Base-by-base conservation (phyloP, 1,139 yeast species). In the Candida pseudoviswanathii region DNA sequence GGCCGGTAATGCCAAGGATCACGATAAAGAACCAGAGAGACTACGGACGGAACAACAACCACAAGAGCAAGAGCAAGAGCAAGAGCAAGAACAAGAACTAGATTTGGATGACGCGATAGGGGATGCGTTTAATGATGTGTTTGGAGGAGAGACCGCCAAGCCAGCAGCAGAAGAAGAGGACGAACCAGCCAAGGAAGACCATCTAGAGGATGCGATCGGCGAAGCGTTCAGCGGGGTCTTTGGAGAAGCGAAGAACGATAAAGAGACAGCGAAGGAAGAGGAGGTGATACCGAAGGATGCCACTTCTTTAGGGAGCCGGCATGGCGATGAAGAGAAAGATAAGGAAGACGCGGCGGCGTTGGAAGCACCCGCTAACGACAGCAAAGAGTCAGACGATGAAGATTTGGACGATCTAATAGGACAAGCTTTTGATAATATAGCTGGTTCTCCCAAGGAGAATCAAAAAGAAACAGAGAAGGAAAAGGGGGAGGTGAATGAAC, bases 91-190 rank as follows among this genome's bases (percentile, higher is more conserved):
- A 25, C 42, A 22, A 22, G 43, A 49, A 8, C 44, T 48, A 29
- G 54, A 55, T 36, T 51, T 63, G 22, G 57, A 63, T 24, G 61
- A 61, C 37, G 67, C 68, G 5, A 65, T 65, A 22, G 67, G 65
- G 3, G 55, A 41, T 4, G 37, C 26, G n/a, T 21, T 32, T 9
- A 37, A 5, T 6, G 45, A 41, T 29, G 30, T n/a, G 10, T 16
- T 41, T 21, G 36, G 24, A 6, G 24, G n/a, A 45, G 43, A 36
- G 2, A 5, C 6, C 9, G 9, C 30, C 9, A 27, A 27, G 6
- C 30, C 9, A 30, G 43, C 24, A 9, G 9, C 44, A 30, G 39
- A 30, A 25, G n/a, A 9, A 24, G 31, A 27, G 1, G 36, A n/a
- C n/a, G 26, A 29, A 10, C 7, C 27, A 7, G 26, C 27, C 25